A percentile compares a stretch with the other conserved stretches of the same genome.
These are phyloP conservation scores for Cytospora leucostoma DNA, from an alignment of 2,329 filamentous ascomycete species.

Conservation along the genomic window DNA sequence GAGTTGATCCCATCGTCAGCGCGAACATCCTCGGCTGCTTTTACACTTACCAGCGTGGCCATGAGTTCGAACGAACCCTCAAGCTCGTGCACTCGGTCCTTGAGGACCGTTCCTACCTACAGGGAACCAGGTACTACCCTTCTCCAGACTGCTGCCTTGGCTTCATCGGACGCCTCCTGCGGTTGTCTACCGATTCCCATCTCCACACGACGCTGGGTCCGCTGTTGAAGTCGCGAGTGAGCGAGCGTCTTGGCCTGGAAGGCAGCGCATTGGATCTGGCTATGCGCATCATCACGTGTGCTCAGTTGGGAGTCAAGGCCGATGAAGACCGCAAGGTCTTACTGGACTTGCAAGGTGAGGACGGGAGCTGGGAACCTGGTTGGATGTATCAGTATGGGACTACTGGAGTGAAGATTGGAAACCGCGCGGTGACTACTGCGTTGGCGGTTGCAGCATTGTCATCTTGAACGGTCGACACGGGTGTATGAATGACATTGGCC, in stretches of 20 bases:
- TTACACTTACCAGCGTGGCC: slow-evolving; percentile 34
- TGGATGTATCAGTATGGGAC: slow-evolving; percentile 29
- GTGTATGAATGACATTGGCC: too few relatives aligned
- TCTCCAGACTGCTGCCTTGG: slow-evolving; percentile 38
- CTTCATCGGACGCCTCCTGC: slow-evolving; percentile 32
- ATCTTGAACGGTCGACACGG: slow-evolving; percentile 1
- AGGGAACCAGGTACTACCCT: slow-evolving; percentile 38
- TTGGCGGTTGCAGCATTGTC: slow-evolving; percentile 28
- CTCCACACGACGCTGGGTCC: slow-evolving; percentile 31
- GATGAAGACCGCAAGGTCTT: slow-evolving; percentile 28
- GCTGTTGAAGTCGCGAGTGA: slow-evolving; percentile 32
- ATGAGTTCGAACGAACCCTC: slow-evolving; percentile 32
- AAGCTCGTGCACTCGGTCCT: slow-evolving; percentile 32
- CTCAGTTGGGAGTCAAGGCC: slow-evolving; percentile 31
- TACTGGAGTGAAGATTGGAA: slow-evolving; percentile 28
- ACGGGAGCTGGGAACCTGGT: slow-evolving; percentile 39
- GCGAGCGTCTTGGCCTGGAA: slow-evolving; percentile 32
- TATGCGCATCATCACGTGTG: slow-evolving; percentile 35
- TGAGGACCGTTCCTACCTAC: slow-evolving; percentile 34
- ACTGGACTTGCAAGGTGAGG: slow-evolving; percentile 35
- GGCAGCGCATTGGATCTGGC: slow-evolving; percentile 35
- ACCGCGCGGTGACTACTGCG: slow-evolving; percentile 28
- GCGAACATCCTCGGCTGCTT: slow-evolving; percentile 38
- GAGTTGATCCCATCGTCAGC: slow-evolving; percentile 36
- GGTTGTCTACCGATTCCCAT: slow-evolving; percentile 30